Evolutionary conservation across 192 early-diverging fungal genomes (phyloP), one percentile per base, ranked within the genome.

Genomic region (Rhizoclosmatium globosum): DNA sequence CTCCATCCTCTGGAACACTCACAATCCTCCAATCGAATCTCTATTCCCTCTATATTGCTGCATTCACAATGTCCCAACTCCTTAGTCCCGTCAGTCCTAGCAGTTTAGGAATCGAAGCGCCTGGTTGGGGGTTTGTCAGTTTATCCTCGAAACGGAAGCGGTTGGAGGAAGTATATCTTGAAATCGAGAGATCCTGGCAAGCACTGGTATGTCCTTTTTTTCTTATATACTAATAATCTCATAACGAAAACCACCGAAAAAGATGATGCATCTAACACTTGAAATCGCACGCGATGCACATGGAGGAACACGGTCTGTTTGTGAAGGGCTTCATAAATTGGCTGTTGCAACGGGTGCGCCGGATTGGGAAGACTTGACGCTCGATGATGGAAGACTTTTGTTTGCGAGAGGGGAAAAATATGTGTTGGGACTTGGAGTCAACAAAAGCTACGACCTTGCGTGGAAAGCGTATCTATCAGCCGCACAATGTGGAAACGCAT

Each of bases 361-460:
- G 9, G 88, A 87, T 65, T 87, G 82, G 83, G 81, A 84, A 86
- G 87, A 90, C 38, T 77, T 88, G 48, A 81, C 79, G 17, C 57
- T 85, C 7, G 85, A 86, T 57, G 85, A 90, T 77, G 85, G 84
- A 2, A 41, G 77, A 57, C 76, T 75, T 43, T 76, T 90, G 15
- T 87, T 79, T 68, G 76, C 87, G 38, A 87, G 85, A 59, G 89
- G 85, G 0, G 89, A 90, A 65, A 88, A 87, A 74, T 86, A 84
- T 60, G 56, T 90, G 13, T 71, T 85, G 15, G 89, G 89, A 2
- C 81, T 81, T 62, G 89, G 89, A 4, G 83, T 87, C 11, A 23
- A 81, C 6, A 74, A 83, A 59, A 80, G 79, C 0, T 84, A 83
- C 61, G 87, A 90, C 50, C 71, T 83, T 39, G 89, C 89, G 15